Base-by-base conservation (phyloP, 495 filamentous ascomycete genomes). In the Cryomyces antarcticus region DNA sequence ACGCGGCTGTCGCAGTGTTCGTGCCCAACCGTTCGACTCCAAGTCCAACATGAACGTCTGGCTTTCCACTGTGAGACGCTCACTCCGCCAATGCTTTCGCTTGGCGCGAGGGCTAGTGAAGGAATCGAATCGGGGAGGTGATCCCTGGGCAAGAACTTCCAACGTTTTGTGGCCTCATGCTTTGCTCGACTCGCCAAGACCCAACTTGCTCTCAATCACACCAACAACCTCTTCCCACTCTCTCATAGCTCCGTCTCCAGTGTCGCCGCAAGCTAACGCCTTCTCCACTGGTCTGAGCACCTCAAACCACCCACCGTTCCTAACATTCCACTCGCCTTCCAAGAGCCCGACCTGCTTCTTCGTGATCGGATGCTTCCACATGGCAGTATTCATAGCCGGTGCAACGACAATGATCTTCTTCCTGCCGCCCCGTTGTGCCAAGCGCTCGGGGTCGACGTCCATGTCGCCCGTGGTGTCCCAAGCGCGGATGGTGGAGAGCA, bases 331-430 rank as follows among this genome's bases (percentile, higher is more conserved):
- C 41, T 85, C 78, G n/a, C 78, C 72, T 44, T 71, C 62, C 31
- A 93, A 59, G 0, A 79, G 58, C n/a, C 55, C 51, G 7, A 93
- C 55, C 42, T 92, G 80, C 47, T 73, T 71, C 38, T 54, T 62
- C 0, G 85, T 93, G 34, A 93, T 59, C 12, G 86, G 86, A 59
- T 94, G 81, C 41, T 64, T 63, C 78, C 78, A 93, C 88, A 93
- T 93, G 3, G 74, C 75, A n/a, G 76, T 82, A 62, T 92, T 88
- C 82, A 92, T 86, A 10, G 77, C 72, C 36, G 75, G 80, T n/a
- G 69, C 79, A 0, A 81, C 77, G 4, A 79, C 35, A 40, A 82
- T 78, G 29, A 57, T 54, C 56, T 72, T 75, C 51, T 57, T 62
- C 48, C 56, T 55, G 7, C 37, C 30, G n/a, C 29, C 40, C 40